Percentiles rank a stretch among this genome's conserved stretches.
Evolutionary conservation across 2,329 filamentous ascomycete species (phyloP).

Genomic region (Aspergillus caelatus): DNA sequence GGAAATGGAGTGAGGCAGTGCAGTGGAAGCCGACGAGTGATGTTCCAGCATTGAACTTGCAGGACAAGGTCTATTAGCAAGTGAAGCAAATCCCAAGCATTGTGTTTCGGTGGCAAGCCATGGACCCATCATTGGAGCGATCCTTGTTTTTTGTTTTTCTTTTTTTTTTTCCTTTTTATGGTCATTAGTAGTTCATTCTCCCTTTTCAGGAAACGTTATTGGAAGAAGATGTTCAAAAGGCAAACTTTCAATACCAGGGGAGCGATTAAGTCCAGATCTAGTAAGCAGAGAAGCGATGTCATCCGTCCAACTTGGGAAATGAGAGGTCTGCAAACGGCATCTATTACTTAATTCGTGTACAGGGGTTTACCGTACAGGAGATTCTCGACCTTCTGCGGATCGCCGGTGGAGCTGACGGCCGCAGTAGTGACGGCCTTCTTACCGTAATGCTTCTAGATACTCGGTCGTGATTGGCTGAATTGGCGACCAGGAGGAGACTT

Average conservation of each 20-base stretch:
- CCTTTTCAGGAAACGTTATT: not conserved
- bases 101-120: constrained; percentile 7
- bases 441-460: not conserved
- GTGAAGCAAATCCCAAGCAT: constrained; percentile 8
- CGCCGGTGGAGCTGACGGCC: not conserved
- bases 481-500: not conserved
- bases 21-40: constrained; percentile 27
- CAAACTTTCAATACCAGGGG: not conserved
- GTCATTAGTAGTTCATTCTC: not conserved
- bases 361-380: not conserved
- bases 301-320: not conserved
- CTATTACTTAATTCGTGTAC: not conserved
- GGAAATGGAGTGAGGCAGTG: constrained; percentile 34
- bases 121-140: not conserved
- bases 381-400: constrained; percentile 2
- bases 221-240: not conserved
- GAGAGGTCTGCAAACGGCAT: not conserved
- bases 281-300: not conserved
- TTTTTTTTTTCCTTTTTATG: not conserved
- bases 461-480: not conserved
- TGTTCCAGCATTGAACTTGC: constrained; percentile 19
- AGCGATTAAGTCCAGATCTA: not conserved
- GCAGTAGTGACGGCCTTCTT: not conserved
- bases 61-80: constrained; percentile 10
- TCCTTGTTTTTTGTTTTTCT: constrained; percentile 1